Conservation (phyloP, 768 basidiomycete species). For the Panaeolus papilionaceus region DNA sequence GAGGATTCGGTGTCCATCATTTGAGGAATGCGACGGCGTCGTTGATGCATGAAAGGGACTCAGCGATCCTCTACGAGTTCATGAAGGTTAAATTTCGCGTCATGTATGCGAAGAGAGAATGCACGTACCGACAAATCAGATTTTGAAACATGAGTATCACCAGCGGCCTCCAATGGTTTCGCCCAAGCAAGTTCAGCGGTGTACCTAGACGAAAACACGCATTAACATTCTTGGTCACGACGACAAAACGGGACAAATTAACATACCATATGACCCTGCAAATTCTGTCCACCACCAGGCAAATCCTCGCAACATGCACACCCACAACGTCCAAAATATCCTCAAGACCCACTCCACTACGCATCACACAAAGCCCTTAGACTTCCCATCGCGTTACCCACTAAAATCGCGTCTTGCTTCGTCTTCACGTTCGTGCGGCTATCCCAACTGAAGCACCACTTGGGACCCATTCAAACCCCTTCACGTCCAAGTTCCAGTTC, state of each 20-base stretch:
- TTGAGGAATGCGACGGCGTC: slow-evolving; percentile 68
- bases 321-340: slow-evolving; percentile 51
- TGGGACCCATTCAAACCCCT: slow-evolving; percentile 46
- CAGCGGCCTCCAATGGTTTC: slow-evolving; percentile 37
- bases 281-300: slow-evolving; percentile 59
- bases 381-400: slow-evolving; percentile 55
- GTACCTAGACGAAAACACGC: slow-evolving; percentile 18
- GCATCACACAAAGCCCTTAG: slow-evolving; percentile 51
- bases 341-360: slow-evolving; percentile 57
- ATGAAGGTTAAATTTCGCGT: neutral
- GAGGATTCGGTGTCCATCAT: slow-evolving; percentile 34
- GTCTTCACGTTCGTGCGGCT: slow-evolving; percentile 56
- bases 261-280: slow-evolving; percentile 58
- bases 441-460: no score
- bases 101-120: neutral
- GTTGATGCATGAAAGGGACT: slow-evolving; percentile 65
- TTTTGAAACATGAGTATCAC: slow-evolving; percentile 35
- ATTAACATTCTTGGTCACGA: neutral
- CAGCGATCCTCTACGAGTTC: slow-evolving; percentile 31
- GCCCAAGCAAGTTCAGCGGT: slow-evolving; percentile 35
- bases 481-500: slow-evolving; percentile 23
- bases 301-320: slow-evolving; percentile 47
- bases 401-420: slow-evolving; percentile 62
- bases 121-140: slow-evolving; percentile 36
- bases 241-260: neutral